Conservation (phyloP, 2,329 filamentous ascomycete species). For the Fusarium sambucinum region DNA sequence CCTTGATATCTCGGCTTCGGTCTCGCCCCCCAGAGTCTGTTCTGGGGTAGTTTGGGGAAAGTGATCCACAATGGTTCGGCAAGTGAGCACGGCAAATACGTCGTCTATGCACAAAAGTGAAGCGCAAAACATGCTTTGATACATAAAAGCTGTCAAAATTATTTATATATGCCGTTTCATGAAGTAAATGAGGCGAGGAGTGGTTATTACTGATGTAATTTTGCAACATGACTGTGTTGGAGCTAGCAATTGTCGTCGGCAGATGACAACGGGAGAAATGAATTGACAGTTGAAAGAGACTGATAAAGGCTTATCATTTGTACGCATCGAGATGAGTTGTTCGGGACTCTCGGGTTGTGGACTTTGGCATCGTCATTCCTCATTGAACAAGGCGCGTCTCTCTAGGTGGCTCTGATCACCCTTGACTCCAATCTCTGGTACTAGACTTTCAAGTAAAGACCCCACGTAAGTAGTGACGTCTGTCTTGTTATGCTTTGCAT, state of each 20-base stretch:
- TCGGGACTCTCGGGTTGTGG: slow-evolving; percentile 2
- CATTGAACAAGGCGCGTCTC: not conserved
- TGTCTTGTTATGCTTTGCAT: too few relatives aligned
- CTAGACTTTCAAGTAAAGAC: not conserved
- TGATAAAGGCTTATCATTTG: slow-evolving; percentile 7
- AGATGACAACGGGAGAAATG: slow-evolving; percentile 38
- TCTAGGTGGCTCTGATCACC: not conserved
- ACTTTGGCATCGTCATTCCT: not conserved
- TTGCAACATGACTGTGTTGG: slow-evolving; percentile 28
- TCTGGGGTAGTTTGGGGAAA: slow-evolving; percentile 34
- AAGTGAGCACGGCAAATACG: slow-evolving; percentile 32
- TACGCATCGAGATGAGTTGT: not conserved
- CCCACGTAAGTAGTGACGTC: too few relatives aligned
- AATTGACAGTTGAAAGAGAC: slow-evolving; percentile 2
- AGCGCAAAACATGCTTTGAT: not conserved
- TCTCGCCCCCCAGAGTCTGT: slow-evolving; percentile 18
- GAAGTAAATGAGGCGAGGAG: slow-evolving; percentile 16
- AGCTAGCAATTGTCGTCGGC: slow-evolving; percentile 31
- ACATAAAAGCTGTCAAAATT: slow-evolving; percentile 1
- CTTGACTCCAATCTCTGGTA: not conserved
- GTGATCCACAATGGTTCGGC: slow-evolving; percentile 32
- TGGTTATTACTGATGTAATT: slow-evolving; percentile 21
- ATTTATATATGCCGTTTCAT: rapidly evolving
- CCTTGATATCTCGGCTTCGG: slow-evolving; percentile 25
- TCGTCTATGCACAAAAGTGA: not conserved